Conservation (phyloP, 1,284 basidiomycete species). For the Irpex rosettiformis region DNA sequence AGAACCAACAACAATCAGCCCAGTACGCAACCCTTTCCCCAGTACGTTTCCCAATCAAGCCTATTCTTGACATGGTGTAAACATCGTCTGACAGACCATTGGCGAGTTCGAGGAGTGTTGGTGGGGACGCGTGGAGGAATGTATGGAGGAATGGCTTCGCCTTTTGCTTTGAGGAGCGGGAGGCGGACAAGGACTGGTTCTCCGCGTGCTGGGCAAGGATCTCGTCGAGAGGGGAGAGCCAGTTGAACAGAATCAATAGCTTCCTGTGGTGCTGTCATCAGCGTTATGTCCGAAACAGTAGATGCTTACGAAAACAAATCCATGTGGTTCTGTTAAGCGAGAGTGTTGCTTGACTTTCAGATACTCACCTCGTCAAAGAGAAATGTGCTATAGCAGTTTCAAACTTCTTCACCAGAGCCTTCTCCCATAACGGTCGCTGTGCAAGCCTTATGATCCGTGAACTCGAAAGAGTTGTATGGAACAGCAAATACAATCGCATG, state of each 20-base stretch:
- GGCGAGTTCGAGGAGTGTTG: constrained; percentile 74
- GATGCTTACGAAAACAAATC: no score
- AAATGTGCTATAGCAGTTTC: constrained; percentile 59
- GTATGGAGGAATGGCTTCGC: constrained; percentile 62
- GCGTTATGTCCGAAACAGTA: no score
- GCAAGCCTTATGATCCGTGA: constrained; percentile 43
- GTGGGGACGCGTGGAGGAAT: constrained; percentile 74
- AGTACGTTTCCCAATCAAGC: constrained; percentile 56
- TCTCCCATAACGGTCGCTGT: constrained; percentile 48
- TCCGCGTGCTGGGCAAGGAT: constrained; percentile 67
- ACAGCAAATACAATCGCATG: constrained; percentile 66
- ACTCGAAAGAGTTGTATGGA: constrained; percentile 52
- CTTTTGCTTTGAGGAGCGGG: constrained; percentile 21
- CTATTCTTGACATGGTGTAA: constrained; percentile 67
- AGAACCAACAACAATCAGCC: constrained; percentile 82
- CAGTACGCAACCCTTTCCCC: constrained; percentile 69
- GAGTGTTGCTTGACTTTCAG: not conserved
- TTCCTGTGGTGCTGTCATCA: no score
- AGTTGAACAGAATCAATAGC: constrained; percentile 76
- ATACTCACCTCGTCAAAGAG: constrained; percentile 64
- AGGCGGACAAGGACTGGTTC: constrained; percentile 47
- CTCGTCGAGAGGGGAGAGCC: constrained; percentile 67
- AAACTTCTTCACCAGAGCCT: constrained; percentile 54
- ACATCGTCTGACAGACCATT: constrained; percentile 73
- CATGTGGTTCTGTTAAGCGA: no score